Evolutionary conservation across 768 basidiomycete species (phyloP).

Genomic region (Collybia sp.): DNA sequence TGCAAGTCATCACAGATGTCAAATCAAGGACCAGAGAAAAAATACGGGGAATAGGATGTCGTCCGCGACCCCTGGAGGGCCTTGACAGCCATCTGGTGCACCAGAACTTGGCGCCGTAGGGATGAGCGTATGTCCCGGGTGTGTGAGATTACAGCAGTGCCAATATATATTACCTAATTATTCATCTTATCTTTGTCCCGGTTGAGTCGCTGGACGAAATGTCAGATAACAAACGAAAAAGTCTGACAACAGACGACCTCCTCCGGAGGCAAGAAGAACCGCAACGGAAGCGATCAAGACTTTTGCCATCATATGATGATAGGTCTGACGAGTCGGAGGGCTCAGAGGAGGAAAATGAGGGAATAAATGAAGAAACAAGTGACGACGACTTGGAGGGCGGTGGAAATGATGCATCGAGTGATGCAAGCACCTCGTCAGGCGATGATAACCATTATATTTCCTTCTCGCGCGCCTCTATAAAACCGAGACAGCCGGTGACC

Average conservation of each 20-base stretch:
- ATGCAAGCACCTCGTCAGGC: background rate
- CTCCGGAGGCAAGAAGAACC: constrained; percentile 40
- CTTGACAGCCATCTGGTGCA: too few relatives aligned
- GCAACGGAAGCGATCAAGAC: constrained; percentile 29
- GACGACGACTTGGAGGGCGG: background rate
- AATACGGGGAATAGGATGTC: too few relatives aligned
- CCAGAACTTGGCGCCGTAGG: too few relatives aligned
- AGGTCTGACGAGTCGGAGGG: constrained; percentile 12
- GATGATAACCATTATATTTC: too few relatives aligned
- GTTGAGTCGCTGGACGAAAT: constrained; percentile 3
- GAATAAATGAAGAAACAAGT: constrained; percentile 1
- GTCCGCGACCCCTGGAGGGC: too few relatives aligned
- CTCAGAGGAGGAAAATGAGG: constrained; percentile 5
- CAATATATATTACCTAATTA: background rate
- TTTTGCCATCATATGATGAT: constrained; percentile 12
- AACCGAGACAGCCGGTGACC: background rate
- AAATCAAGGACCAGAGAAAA: too few relatives aligned
- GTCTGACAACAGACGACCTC: constrained; percentile 40
- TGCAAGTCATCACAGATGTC: too few relatives aligned
- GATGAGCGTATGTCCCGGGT: too few relatives aligned
- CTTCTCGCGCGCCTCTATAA: background rate
- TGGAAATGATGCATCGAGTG: background rate
- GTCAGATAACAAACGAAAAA: constrained; percentile 18
- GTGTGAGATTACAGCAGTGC: too few relatives aligned
- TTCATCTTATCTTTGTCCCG: background rate